Base-by-base conservation (phyloP, 495 filamentous ascomycete species). In the Aspergillus egyptiacus region DNA sequence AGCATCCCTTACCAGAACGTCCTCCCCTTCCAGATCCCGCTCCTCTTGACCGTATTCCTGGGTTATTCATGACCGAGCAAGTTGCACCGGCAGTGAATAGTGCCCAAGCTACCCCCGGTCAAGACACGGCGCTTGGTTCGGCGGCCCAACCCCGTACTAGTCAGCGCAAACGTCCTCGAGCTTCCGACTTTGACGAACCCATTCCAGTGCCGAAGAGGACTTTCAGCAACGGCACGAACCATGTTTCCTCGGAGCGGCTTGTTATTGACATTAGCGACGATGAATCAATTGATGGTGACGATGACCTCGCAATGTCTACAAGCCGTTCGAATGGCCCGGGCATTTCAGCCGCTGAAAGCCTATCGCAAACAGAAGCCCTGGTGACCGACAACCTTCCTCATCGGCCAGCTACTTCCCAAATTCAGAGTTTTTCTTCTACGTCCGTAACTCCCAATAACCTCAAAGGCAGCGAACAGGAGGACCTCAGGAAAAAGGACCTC, bases 221-320 rank as follows among this genome's bases (percentile, higher is more conserved):
- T 13, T 85, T 84, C 51, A 79, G 74, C 25, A 76, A 65, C 3
- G 57, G 58, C 13, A 49, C 47, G 6, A 55, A 47, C 19, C 42
- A 53, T 10, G 27, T 31, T 13, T 30, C 46, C 25, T 37, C 50
- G 4, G 57, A 62, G 27, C 69, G 63, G 40, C 64, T 79, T 6
- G 58, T 77, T 22, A 95, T 96, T 58, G 86, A 96, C 48, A 83
- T 94, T 27, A 96, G 80, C 55, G 82, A 83, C 50, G 82, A 83
- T 38, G 68, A 67, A 25, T 66, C 69, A 3, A 74, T 74, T 31
- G 71, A 62, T 3, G 68, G 74, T 46, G 65, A 72, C 25, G 66
- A 69, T 30, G 58, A 57, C 22, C 30, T 67, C 2, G 66, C 69
- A 25, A 46, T 32, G 7, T 20, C 39, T 9, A 56, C 37, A 14